phyloP scores from a whole-genome alignment of 148 eudicot genomes.

The Chenopodium berlandieri region DNA sequence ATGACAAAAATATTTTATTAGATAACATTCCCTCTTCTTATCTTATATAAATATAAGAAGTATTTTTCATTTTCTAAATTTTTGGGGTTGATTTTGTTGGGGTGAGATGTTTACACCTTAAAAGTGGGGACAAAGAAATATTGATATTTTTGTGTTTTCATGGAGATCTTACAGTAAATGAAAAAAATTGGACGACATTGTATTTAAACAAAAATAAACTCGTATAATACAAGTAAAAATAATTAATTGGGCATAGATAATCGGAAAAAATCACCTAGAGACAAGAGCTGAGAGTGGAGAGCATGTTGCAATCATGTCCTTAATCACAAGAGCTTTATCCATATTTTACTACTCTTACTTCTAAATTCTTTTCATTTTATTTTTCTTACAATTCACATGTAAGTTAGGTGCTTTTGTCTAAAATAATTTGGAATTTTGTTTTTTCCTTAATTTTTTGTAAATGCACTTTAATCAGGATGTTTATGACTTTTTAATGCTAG shows the following conservation, averaged over 20 bases:
- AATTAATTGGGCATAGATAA: neutral
- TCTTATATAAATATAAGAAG: neutral
- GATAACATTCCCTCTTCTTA: neutral
- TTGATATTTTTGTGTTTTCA: neutral
- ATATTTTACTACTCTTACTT: too few relatives aligned
- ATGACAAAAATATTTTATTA: too few relatives aligned
- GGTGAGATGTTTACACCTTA: neutral
- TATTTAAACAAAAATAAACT: neutral
- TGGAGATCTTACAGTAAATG: neutral
- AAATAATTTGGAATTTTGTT: too few relatives aligned
- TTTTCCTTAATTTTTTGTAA: too few relatives aligned
- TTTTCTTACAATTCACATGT: neutral
- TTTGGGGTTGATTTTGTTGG: neutral
- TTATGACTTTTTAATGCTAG: too few relatives aligned
- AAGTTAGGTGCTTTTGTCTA: too few relatives aligned
- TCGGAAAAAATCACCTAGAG: neutral
- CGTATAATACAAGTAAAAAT: too few relatives aligned
- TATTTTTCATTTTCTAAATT: neutral
- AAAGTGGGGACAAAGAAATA: neutral
- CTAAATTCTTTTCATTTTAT: neutral
- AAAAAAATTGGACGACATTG: neutral
- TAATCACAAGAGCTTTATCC: neutral
- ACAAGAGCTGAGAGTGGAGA: neutral
- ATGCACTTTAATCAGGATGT: too few relatives aligned
- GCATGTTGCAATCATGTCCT: neutral